A percentile compares a stretch with the other conserved stretches of the same genome.
Evolutionary conservation across 108 stramenopile species (phyloP).

Genomic region (Skeletonema potamos): DNA sequence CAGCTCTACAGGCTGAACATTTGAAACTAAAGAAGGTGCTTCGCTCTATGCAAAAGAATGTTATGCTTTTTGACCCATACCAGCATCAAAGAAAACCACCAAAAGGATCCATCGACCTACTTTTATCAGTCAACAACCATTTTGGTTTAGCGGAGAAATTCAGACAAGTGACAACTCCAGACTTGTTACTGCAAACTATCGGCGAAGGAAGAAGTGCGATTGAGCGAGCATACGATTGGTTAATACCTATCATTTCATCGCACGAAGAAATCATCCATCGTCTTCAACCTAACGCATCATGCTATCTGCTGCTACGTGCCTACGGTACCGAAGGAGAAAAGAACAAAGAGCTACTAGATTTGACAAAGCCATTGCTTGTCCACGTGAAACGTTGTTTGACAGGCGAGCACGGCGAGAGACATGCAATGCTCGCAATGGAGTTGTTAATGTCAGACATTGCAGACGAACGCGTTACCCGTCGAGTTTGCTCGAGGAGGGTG

Average conservation of each 20-base stretch:
- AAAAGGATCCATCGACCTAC: conserved; percentile 65
- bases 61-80: conserved; percentile 71
- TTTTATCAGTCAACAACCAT: conserved; percentile 58
- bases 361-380: conserved; percentile 60
- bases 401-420: conserved; percentile 58
- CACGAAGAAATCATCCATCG: conserved; percentile 61
- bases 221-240: conserved; percentile 83
- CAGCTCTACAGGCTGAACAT: conserved; percentile 32
- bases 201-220: conserved; percentile 67
- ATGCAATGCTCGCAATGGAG: conserved; percentile 58
- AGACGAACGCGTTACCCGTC: conserved; percentile 58
- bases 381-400: conserved; percentile 68
- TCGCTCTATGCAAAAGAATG: conserved; percentile 62
- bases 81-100: conserved; percentile 72
- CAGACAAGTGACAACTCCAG: conserved; percentile 49
- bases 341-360: conserved; percentile 50
- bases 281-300: conserved; percentile 71
- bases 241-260: conserved; percentile 75
- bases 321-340: conserved; percentile 70
- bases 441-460: conserved; percentile 66
- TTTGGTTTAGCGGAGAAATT: conserved; percentile 66
- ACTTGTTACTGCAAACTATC: conserved; percentile 66
- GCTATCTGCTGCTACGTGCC: conserved; percentile 69
- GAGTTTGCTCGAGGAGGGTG: conserved; percentile 71
- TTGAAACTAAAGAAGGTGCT: conserved; percentile 59